Evolutionary conservation across 2,329 filamentous ascomycete genomes (phyloP), one percentile per base, ranked within the genome.

Genomic region (Sporothrix protearum): DNA sequence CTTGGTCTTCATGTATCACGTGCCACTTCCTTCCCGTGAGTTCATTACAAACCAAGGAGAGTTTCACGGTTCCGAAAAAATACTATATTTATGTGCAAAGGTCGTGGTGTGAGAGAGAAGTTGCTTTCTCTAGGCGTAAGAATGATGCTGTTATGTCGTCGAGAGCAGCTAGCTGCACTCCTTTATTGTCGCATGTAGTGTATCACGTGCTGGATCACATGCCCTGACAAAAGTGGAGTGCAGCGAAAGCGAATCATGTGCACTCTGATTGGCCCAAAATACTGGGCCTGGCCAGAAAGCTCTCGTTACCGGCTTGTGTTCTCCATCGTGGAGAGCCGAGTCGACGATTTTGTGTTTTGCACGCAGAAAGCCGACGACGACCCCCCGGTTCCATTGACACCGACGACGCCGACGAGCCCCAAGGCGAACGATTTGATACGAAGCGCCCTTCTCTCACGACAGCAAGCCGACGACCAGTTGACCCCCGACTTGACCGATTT

Each of bases 201-300:
- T 14, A 10, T 63, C 59, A 64, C 59, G 59, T 64, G 59, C 10
- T 7, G 16, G 1, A 63, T 42, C 59, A 63, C n/a, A n/a, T 42
- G 59, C 10, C 2, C 2, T 6, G n/a, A 8, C 2, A 45, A 1
- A 45, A 45, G 59, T 64, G 59, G 59, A 6, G 36, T 45, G 3
- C n/a, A 5, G 19, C 25, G 22, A 57, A 28, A 9, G 14, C 63
- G 39, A 72, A 70, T 67, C 61, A 67, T 36, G 57, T 30, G 47
- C 59, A 1, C 68, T 67, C 47, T 68, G 36, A 72, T 72, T 70
- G 71, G 59, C 36, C 59, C 39, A 45, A 59, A 66, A 64, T 57
- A 55, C 10, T n/a, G 66, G 19, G 19, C 8, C 14, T 2, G 42
- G 33, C 33, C 42, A 16, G 55, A 42, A 66, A 42, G 64, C 57